Evolutionary conservation across 2,329 filamentous ascomycete species (phyloP).

Genomic region (Colletotrichum filicis): DNA sequence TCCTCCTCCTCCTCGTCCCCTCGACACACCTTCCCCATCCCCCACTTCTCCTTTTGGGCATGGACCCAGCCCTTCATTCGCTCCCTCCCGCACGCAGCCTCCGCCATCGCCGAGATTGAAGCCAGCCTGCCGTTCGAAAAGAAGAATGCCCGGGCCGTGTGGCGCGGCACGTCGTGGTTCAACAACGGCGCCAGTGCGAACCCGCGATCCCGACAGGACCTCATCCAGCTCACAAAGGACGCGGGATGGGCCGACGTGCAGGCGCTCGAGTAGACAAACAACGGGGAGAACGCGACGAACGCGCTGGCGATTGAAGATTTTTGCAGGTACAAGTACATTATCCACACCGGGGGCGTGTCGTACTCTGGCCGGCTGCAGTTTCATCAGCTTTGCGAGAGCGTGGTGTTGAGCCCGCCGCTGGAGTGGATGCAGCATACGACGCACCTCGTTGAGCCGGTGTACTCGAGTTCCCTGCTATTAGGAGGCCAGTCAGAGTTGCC

Average conservation of each 20-base stretch:
- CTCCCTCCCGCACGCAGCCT: constrained; percentile 52
- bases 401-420: constrained; percentile 59
- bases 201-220: constrained; percentile 52
- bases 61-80: constrained; percentile 63
- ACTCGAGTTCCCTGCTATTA: constrained; percentile 45
- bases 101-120: constrained; percentile 52
- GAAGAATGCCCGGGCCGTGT: constrained; percentile 57
- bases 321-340: constrained; percentile 61
- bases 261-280: constrained; percentile 49
- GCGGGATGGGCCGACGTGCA: constrained; percentile 61
- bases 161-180: constrained; percentile 64
- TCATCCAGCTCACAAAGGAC: constrained; percentile 46
- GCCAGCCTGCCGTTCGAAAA: constrained; percentile 23
- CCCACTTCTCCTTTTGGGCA: constrained; percentile 66
- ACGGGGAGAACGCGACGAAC: constrained; percentile 51
- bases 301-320: constrained; percentile 60
- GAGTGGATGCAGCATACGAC: constrained; percentile 62
- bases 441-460: constrained; percentile 58
- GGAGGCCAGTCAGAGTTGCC: not conserved
- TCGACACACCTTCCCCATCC: constrained; percentile 60
- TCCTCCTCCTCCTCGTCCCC: constrained; percentile 49
- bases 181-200: constrained; percentile 51
- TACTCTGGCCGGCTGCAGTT: constrained; percentile 64
- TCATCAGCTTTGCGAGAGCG: constrained; percentile 60
- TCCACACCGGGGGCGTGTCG: constrained; percentile 65